Evolutionary conservation across 305 asterid genomes (phyloP).

Genomic region (Fraxinus albicans): DNA sequence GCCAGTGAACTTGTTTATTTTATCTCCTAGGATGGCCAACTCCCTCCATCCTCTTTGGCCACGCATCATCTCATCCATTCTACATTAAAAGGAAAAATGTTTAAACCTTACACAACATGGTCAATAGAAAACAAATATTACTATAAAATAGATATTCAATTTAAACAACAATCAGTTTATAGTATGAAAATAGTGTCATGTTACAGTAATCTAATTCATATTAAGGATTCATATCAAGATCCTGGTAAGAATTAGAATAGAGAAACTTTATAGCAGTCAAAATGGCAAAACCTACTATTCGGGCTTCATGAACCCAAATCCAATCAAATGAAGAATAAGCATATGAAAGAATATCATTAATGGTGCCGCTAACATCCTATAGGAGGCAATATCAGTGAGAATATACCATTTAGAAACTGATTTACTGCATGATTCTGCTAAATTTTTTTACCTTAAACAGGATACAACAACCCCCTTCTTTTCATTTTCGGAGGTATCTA

Average conservation of each 20-base stretch:
- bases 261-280: not conserved
- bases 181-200: not conserved
- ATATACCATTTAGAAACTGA: not conserved
- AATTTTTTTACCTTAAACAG: not conserved
- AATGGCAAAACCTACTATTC: not conserved
- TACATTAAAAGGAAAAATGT: conserved; percentile 33
- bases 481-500: not conserved
- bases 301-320: not conserved
- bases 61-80: conserved; percentile 99
- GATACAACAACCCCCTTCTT: not conserved
- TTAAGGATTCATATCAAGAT: not conserved
- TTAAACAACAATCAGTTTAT: not conserved
- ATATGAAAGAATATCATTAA: not conserved
- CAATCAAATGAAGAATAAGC: not conserved
- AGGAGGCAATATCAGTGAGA: not conserved
- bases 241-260: not conserved
- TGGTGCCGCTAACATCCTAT: not conserved
- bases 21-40: conserved; percentile 85
- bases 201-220: not conserved
- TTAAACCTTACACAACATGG: not conserved
- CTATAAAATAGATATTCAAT: not conserved
- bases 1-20: conserved; percentile 76
- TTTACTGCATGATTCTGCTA: not conserved
- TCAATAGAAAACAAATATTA: not conserved
- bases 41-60: conserved; percentile 99